Evolutionary conservation across 2,329 filamentous ascomycete species (phyloP).

Genomic region (Emericellopsis cladophorae): DNA sequence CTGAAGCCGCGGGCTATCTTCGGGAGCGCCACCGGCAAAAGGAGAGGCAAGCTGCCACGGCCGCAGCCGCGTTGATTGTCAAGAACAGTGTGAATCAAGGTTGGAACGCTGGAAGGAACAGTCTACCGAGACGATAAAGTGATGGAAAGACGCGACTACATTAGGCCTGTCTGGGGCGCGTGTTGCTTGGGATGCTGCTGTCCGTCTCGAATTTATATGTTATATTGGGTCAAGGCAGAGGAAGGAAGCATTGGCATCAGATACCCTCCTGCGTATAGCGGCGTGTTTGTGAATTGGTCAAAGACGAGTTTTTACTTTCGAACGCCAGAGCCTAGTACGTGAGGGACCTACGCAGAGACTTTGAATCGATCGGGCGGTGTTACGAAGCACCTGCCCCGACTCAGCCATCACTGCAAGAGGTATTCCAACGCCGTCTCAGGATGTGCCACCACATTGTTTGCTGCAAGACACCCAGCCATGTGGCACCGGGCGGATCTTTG

Average conservation of each 20-base stretch:
- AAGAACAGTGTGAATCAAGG: constrained; percentile 66
- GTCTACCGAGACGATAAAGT: constrained; percentile 31
- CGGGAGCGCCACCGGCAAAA: constrained; percentile 87
- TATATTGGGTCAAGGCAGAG: constrained; percentile 7
- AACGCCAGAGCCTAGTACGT: background rate
- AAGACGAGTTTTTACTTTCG: background rate
- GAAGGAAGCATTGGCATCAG: constrained; percentile 13
- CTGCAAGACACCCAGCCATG: too few relatives aligned
- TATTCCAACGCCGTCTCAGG: too few relatives aligned
- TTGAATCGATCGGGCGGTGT: too few relatives aligned
- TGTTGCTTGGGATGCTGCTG: background rate
- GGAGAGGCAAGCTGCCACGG: constrained; percentile 79
- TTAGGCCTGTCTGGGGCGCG: background rate
- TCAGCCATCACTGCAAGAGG: too few relatives aligned
- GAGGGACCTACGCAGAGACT: background rate
- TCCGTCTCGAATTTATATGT: background rate
- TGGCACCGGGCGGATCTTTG: too few relatives aligned
- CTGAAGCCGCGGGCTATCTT: constrained; percentile 77
- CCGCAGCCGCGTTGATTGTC: constrained; percentile 89
- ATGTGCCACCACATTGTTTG: too few relatives aligned
- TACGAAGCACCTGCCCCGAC: too few relatives aligned
- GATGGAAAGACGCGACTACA: background rate
- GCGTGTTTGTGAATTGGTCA: constrained; percentile 5
- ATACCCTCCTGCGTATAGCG: constrained; percentile 14
- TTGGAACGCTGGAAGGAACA: constrained; percentile 34